Percentiles rank a stretch among this genome's conserved stretches.
Conservation (phyloP, 2,329 filamentous ascomycete genomes). For the Nectriaceae sp. region DNA sequence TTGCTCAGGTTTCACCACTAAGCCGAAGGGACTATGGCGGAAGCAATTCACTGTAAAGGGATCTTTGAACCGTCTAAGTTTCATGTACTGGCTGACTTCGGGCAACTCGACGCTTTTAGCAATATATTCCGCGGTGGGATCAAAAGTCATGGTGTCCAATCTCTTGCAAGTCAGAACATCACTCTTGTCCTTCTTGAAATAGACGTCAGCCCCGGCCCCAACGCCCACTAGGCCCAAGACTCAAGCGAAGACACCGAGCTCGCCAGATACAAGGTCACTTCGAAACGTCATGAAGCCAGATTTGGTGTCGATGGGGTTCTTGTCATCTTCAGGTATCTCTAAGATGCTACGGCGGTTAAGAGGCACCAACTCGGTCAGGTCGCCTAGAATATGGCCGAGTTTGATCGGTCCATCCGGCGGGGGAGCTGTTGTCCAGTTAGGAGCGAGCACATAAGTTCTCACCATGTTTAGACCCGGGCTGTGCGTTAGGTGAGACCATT, state of each 20-base stretch:
- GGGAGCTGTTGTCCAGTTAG: conserved; percentile 4
- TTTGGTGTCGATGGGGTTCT: not conserved
- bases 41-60: conserved; percentile 4
- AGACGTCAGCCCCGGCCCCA: not conserved
- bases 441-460: conserved; percentile 1
- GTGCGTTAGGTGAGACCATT: not conserved
- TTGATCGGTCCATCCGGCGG: conserved; percentile 9
- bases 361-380: conserved; percentile 4
- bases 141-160: conserved; percentile 2
- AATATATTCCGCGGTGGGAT: conserved; percentile 2
- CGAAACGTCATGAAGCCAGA: not conserved
- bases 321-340: conserved; percentile 40
- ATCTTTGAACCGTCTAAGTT: not conserved
- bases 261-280: not conserved
- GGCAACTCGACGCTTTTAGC: not conserved
- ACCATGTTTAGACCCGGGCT: not conserved
- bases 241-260: not conserved
- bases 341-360: conserved; percentile 22
- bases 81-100: not conserved
- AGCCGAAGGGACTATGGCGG: not conserved
- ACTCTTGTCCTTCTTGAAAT: not conserved
- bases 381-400: conserved; percentile 24
- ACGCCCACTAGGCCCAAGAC: conserved; percentile 2
- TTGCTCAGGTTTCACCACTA: not conserved
- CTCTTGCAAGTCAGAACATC: not conserved